Evolutionary conservation across 805 yeast genomes (phyloP).

Genomic region (Metschnikowia colocasiae): DNA sequence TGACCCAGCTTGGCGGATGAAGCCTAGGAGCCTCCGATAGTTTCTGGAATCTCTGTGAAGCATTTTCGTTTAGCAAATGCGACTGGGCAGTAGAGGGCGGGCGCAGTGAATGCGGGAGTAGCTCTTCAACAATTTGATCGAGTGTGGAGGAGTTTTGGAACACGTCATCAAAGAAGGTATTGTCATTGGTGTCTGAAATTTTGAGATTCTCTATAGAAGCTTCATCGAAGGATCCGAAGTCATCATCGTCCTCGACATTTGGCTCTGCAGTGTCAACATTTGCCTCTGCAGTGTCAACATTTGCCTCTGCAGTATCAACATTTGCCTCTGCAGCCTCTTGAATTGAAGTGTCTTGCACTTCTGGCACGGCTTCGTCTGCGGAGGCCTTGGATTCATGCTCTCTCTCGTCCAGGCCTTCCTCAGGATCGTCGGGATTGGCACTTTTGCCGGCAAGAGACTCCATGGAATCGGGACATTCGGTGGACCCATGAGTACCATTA

Average conservation of each 20-base stretch:
- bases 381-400: no score
- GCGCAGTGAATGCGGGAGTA: conserved; percentile 8
- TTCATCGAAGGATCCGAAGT: conserved; percentile 39
- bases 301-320: no score
- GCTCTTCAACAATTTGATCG: conserved; percentile 9
- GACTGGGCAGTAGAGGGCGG: background rate
- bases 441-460: no score
- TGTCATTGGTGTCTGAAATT: conserved; percentile 3
- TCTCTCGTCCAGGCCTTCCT: no score
- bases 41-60: conserved; percentile 41
- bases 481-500: no score
- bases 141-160: conserved; percentile 8
- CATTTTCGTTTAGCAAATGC: conserved; percentile 29
- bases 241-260: conserved; percentile 28
- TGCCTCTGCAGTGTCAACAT: no score
- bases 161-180: background rate
- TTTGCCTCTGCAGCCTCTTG: no score
- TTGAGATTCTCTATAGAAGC: conserved; percentile 27
- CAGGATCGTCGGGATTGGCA: no score
- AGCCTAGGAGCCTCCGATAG: conserved; percentile 47
- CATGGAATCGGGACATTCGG: no score
- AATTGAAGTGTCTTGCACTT: no score
- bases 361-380: no score
- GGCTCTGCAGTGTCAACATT: no score
- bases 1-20: conserved; percentile 66